These are phyloP conservation scores for Trichaptum fuscoviolaceum DNA, from an alignment of 768 basidiomycete species.

Conservation along the genomic window DNA sequence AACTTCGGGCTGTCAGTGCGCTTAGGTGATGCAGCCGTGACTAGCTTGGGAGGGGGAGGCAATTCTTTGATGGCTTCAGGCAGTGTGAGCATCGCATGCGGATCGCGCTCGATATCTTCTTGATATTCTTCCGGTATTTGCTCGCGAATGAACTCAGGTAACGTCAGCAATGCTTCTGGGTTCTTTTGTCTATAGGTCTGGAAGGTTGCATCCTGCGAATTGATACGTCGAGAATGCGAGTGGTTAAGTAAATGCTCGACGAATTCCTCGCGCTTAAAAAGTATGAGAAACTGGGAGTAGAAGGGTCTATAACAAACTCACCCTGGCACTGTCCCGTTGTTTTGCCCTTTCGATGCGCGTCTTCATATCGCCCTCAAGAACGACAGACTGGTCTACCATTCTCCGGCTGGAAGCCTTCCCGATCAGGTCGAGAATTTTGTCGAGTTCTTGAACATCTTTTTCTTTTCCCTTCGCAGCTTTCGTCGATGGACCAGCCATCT, in stretches of 20 bases:
- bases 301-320: constrained; percentile 21
- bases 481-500: constrained; percentile 32
- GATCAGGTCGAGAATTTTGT: constrained; percentile 46
- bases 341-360: constrained; percentile 49
- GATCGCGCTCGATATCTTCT: constrained; percentile 22
- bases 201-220: constrained; percentile 72
- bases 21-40: background rate
- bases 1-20: background rate
- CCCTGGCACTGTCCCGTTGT: constrained; percentile 60
- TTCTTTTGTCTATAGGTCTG: constrained; percentile 28
- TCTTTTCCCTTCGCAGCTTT: constrained; percentile 39
- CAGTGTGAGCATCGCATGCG: constrained; percentile 26
- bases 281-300: constrained; percentile 10
- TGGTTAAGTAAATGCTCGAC: constrained; percentile 69
- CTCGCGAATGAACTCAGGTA: constrained; percentile 48
- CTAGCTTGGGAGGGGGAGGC: constrained; percentile 23
- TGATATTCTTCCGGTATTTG: constrained; percentile 19
- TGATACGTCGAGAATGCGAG: constrained; percentile 68
- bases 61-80: constrained; percentile 50
- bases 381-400: constrained; percentile 63
- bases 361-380: constrained; percentile 57
- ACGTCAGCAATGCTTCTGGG: constrained; percentile 45
- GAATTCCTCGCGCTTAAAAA: constrained; percentile 60
- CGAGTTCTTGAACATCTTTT: constrained; percentile 47
- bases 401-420: constrained; percentile 66